Base-by-base conservation (phyloP, 2,329 filamentous ascomycete genomes). In the Fusarium siculi region DNA sequence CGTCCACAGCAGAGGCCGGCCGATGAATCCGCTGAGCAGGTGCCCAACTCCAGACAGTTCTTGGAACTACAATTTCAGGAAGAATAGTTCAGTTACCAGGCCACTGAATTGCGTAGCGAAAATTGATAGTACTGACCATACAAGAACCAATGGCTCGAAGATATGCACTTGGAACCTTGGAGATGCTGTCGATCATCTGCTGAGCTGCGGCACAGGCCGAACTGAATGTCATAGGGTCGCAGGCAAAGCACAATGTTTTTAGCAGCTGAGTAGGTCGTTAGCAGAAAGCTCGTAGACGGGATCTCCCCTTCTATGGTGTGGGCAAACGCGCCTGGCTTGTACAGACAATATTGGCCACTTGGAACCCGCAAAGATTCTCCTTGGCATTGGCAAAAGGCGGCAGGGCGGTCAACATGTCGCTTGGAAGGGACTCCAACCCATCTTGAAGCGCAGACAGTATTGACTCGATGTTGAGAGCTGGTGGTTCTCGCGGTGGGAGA, bases 161-260 rank as follows among this genome's bases (percentile, higher is more conserved):
- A 28, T 46, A 46, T 46, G 43, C 43, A 46, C 43, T 46, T 28
- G 43, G 43, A 46, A 46, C 43, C 25, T 46, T 46, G 43, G 43
- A 28, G 23, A 46, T 46, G 25, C 43, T 46, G 43, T 46, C 14
- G 43, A 46, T 46, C 43, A 46, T 46, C 43, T 46, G 43, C 18
- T 46, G 43, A 10, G 43, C 25, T 14, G 43, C 25, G 8, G 23
- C 18, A 15, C 43, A 46, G 5, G 23, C 43, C 10, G 42, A 46
- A 12, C 8, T 46, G 0, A 46, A 46, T 2, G 43, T 46, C 43
- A 28, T 46, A 12, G 23, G 43, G 25, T 46, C 43, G 23, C 25
- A 46, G 43, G 43, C 25, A 46, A 46, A 46, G 12, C 43, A 46
- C 11, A 46, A 28, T 46, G 25, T 46, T 1, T 46, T 46, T 0